phyloP scores from a whole-genome alignment of 2,329 filamentous ascomycete genomes.

The Fusarium subglutinans region DNA sequence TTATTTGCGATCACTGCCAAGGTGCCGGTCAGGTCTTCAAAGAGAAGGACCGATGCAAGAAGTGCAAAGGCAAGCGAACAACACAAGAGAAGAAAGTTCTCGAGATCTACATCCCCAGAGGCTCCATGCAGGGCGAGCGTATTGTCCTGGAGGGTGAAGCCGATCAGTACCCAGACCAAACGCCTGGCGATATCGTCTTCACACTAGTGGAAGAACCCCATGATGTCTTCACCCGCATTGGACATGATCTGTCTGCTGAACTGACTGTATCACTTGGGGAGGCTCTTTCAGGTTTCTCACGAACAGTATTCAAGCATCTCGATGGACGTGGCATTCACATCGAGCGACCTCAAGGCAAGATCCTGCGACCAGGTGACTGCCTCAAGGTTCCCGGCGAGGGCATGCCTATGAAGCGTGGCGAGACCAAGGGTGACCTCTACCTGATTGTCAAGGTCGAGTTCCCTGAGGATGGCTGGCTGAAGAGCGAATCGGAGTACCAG shows the following conservation, averaged over 20 bases:
- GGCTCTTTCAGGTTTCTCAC: slow-evolving; percentile 86
- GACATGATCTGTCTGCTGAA: slow-evolving; percentile 84
- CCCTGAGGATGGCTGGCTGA: slow-evolving; percentile 85
- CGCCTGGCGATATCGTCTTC: slow-evolving; percentile 93
- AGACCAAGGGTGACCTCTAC: slow-evolving; percentile 86
- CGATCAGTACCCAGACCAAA: slow-evolving; percentile 88
- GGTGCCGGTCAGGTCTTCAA: slow-evolving; percentile 89
- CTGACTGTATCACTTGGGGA: slow-evolving; percentile 84
- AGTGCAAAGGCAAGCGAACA: slow-evolving; percentile 94
- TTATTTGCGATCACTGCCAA: slow-evolving; percentile 83
- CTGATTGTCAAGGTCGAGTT: slow-evolving; percentile 87
- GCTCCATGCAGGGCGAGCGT: slow-evolving; percentile 85
- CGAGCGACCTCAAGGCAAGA: slow-evolving; percentile 79
- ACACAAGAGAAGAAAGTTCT: slow-evolving; percentile 91
- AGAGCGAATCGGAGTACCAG: slow-evolving; percentile 74
- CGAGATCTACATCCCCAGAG: slow-evolving; percentile 94
- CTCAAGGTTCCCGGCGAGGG: slow-evolving; percentile 89
- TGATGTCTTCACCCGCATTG: slow-evolving; percentile 82
- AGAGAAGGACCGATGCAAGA: slow-evolving; percentile 98
- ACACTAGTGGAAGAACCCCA: slow-evolving; percentile 84
- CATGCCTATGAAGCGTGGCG: slow-evolving; percentile 91
- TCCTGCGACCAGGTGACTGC: slow-evolving; percentile 84
- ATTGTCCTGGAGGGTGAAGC: slow-evolving; percentile 94
- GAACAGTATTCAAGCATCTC: slow-evolving; percentile 89
- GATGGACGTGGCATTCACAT: slow-evolving; percentile 91